Conservation (phyloP, 2,329 filamentous ascomycete species). For the Graphilbum ipis-grandicollis region DNA sequence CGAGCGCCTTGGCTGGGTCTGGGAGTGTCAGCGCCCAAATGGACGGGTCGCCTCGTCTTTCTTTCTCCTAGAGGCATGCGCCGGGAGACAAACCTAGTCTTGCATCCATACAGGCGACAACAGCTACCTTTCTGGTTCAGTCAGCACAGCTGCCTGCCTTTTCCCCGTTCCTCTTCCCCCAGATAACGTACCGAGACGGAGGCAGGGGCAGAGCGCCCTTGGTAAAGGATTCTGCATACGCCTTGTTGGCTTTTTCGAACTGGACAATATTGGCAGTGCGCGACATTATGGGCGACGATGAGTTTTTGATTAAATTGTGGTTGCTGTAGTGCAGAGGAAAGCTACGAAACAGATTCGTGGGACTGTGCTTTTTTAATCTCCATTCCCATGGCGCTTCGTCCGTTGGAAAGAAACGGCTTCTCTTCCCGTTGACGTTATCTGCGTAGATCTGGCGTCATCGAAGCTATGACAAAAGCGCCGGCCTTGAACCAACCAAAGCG, state of each 20-base stretch:
- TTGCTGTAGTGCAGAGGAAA: too few species aligned
- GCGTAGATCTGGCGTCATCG: neutral
- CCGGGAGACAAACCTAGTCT: conserved; percentile 23
- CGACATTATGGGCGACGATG: neutral
- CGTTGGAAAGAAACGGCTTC: too few species aligned
- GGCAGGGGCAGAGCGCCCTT: conserved; percentile 50
- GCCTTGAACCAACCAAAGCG: too few species aligned
- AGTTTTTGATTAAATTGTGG: too few species aligned
- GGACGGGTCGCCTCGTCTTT: neutral
- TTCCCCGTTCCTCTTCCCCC: too few species aligned
- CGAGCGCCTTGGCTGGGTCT: conserved; percentile 50
- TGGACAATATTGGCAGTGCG: neutral
- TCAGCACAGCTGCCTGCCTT: neutral
- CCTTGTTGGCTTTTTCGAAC: conserved; percentile 4
- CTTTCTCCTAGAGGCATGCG: neutral
- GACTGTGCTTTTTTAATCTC: too few species aligned
- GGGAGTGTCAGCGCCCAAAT: neutral
- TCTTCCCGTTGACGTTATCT: neutral
- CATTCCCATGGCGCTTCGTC: too few species aligned
- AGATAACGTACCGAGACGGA: conserved; percentile 45
- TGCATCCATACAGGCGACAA: conserved; percentile 69
- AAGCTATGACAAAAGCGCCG: too few species aligned
- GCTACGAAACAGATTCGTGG: too few species aligned
- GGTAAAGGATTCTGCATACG: conserved; percentile 29
- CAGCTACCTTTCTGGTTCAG: conserved; percentile 10